phyloP scores from a whole-genome alignment of 441 rosid genomes.

The Manihot esculenta region DNA sequence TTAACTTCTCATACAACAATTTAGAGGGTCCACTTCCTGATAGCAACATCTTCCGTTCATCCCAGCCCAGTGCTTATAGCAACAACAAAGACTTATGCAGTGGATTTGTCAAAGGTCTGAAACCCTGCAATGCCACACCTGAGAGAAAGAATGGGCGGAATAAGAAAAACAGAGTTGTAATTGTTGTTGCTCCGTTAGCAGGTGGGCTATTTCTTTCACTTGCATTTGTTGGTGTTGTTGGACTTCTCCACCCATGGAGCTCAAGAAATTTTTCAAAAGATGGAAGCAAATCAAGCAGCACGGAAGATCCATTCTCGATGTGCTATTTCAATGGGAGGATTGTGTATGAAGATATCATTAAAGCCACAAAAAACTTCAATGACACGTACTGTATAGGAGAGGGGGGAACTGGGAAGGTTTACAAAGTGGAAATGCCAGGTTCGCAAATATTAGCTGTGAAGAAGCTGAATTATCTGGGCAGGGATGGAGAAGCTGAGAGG shows the following conservation, averaged over 20 bases:
- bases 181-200: constrained; percentile 13
- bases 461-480: not conserved
- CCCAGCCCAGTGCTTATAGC: constrained; percentile 18
- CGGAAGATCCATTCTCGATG: constrained; percentile 15
- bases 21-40: constrained; percentile 37
- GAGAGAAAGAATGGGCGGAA: not conserved
- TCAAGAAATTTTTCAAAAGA: not conserved
- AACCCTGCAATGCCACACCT: constrained; percentile 25
- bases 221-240: constrained; percentile 8
- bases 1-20: constrained; percentile 32
- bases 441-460: constrained; percentile 10
- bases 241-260: not conserved
- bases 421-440: constrained; percentile 2
- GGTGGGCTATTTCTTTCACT: constrained; percentile 13
- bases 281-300: not conserved
- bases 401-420: constrained; percentile 10
- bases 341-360: constrained; percentile 7
- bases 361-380: constrained; percentile 8
- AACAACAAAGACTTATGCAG: constrained; percentile 36
- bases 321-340: constrained; percentile 27
- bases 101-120: constrained; percentile 14
- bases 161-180: constrained; percentile 9
- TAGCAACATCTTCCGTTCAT: constrained; percentile 18
- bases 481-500: not conserved
- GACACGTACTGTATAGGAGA: constrained; percentile 2